phyloP scores from a whole-genome alignment of 495 filamentous ascomycete genomes.

The Aspergillus bridgeri region DNA sequence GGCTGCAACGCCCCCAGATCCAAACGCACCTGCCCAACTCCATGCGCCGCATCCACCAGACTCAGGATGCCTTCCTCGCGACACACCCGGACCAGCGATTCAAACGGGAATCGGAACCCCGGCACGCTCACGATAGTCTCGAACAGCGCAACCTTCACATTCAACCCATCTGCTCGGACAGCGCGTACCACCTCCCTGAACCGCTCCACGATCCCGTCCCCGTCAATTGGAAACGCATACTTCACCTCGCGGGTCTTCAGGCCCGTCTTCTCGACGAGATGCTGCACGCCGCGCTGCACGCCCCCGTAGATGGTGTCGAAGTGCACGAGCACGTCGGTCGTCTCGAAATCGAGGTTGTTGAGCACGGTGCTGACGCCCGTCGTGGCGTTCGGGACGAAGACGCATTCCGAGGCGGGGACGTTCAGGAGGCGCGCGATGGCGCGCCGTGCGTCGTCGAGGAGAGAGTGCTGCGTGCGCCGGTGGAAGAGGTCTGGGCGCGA shows the following conservation, averaged over 20 bases:
- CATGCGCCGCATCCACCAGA: slow-evolving; percentile 78
- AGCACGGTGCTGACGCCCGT: slow-evolving; percentile 77
- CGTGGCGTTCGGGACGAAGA: slow-evolving; percentile 80
- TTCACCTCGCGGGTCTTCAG: slow-evolving; percentile 37
- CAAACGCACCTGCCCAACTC: slow-evolving; percentile 71
- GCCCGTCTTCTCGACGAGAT: slow-evolving; percentile 58
- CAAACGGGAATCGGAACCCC: slow-evolving; percentile 76
- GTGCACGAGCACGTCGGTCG: slow-evolving; percentile 59
- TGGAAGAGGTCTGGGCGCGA: slow-evolving; percentile 68
- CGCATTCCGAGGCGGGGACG: slow-evolving; percentile 58
- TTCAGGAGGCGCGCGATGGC: slow-evolving; percentile 63
- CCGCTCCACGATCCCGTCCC: slow-evolving; percentile 51
- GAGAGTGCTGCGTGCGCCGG: slow-evolving; percentile 53
- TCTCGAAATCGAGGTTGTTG: slow-evolving; percentile 59
- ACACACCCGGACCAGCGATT: slow-evolving; percentile 59
- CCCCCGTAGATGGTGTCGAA: slow-evolving; percentile 77
- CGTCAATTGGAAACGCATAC: slow-evolving; percentile 56
- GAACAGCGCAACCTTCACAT: slow-evolving; percentile 63
- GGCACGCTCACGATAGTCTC: slow-evolving; percentile 75
- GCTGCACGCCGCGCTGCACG: slow-evolving; percentile 66
- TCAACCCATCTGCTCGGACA: slow-evolving; percentile 42
- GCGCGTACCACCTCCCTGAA: slow-evolving; percentile 49
- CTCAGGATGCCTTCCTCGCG: slow-evolving; percentile 58
- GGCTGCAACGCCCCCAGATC: slow-evolving; percentile 61
- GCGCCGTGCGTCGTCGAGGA: slow-evolving; percentile 60